Base-by-base conservation (phyloP, 1,139 yeast genomes). In the Protomyces lactucae-debilis region DNA sequence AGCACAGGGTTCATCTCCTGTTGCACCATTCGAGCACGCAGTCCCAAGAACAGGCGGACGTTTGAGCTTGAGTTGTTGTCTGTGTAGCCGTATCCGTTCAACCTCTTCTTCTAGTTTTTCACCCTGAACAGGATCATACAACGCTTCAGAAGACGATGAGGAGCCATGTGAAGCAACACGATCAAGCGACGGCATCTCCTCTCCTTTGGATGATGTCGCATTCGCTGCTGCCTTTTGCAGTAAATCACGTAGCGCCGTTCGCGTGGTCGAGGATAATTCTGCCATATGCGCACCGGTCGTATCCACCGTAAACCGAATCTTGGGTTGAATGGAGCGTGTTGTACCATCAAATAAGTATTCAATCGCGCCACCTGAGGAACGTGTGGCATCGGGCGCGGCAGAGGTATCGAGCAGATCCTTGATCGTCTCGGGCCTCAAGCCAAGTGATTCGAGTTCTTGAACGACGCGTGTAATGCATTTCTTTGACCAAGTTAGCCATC, bases 361-460 rank as follows among this genome's bases (percentile, higher is more conserved):
- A 3, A 71, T 66, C 35, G 66, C 10, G 67, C 68, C 60, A 45
- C 43, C 46, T 12, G 55, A 55, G 18, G 63, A 66, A 36, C 64
- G 60, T 6, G 14, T 57, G 40, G 57, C 60, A 32, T 67, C 67
- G 67, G 69, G 55, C 72, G 65, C 64, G 2, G 51, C 63, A 6
- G 67, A 25, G 25, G 63, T 28, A 9, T 53, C 61, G 51, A 65
- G 57, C 10, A 61, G 55, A 25, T 39, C 40, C 36, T 54, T 52
- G 57, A 65, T 65, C 8, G 67, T 61, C n/a, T 55, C 65, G 16
- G 65, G 35, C 35, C 43, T 57, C 14, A 65, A 52, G 0, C 89
- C 89, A 45, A 84, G 72, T 23, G 74, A 72, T 53, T 80, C 78
- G 45, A 86, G 77, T 73, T 86, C 92, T 37, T 77, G 76, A 9